A percentile compares a stretch with the other conserved stretches of the same genome.
Conservation (phyloP, 2,329 filamentous ascomycete species). For the Xylaria sp. region DNA sequence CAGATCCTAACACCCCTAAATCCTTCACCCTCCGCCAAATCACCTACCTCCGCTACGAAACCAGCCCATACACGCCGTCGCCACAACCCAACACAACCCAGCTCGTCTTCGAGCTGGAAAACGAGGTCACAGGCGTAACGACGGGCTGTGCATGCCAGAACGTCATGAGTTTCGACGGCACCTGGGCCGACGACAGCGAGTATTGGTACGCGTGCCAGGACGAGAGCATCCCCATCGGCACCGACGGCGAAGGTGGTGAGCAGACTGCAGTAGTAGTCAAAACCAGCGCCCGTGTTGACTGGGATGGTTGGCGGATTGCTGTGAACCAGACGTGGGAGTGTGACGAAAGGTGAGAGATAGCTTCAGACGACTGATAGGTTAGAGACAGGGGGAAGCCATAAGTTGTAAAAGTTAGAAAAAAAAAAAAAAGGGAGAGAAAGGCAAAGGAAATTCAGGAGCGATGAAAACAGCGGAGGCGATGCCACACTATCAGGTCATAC, state of each 20-base stretch:
- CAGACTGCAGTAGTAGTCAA: conserved; percentile 32
- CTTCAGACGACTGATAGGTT: background rate
- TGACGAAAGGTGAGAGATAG: conserved; percentile 34
- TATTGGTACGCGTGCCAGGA: conserved; percentile 39
- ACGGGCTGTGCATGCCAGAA: conserved; percentile 35
- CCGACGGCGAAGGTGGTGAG: conserved; percentile 20
- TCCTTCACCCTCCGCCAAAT: conserved; percentile 25
- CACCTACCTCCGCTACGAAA: conserved; percentile 30
- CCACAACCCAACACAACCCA: conserved; percentile 28
- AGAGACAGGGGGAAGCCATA: background rate
- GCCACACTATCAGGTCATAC: background rate
- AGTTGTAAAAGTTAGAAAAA: background rate
- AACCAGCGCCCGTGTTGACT: conserved; percentile 41
- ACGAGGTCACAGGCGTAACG: conserved; percentile 13
- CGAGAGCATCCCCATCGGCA: conserved; percentile 24
- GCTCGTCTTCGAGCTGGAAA: conserved; percentile 27
- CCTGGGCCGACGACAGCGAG: conserved; percentile 31
- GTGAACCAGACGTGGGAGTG: conserved; percentile 46
- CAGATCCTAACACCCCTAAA: background rate
- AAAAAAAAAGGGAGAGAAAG: background rate
- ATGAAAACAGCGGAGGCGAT: background rate
- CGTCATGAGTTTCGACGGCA: conserved; percentile 17
- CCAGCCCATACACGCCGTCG: background rate
- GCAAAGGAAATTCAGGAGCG: background rate
- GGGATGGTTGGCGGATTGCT: conserved; percentile 41